Evolutionary conservation across 495 filamentous ascomycete species (phyloP).

Genomic region (Rostrohypoxylon terebratum): DNA sequence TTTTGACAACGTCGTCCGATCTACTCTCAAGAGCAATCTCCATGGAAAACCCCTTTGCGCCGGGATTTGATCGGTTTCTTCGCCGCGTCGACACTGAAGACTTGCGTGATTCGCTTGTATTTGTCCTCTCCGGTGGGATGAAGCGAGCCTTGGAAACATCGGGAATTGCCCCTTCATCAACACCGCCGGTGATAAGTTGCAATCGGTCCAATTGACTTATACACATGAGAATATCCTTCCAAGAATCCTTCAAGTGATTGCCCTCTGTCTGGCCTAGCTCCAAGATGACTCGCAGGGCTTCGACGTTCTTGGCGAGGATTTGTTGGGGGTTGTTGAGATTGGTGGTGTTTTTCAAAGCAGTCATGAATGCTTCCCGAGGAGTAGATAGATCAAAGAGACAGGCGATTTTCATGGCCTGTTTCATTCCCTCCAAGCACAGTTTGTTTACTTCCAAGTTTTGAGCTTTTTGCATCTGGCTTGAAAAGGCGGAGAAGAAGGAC

Average conservation of each 20-base stretch:
- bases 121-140: constrained; percentile 64
- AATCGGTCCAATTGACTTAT: constrained; percentile 96
- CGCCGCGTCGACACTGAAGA: constrained; percentile 74
- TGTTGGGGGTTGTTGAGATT: constrained; percentile 95
- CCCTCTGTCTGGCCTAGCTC: constrained; percentile 94
- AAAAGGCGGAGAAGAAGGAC: constrained; percentile 95
- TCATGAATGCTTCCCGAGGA: constrained; percentile 92
- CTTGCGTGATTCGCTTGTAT: constrained; percentile 67
- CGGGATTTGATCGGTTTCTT: constrained; percentile 73
- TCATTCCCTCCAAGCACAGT: constrained; percentile 94
- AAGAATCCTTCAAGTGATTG: constrained; percentile 87
- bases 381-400: constrained; percentile 94
- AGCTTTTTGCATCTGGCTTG: constrained; percentile 89
- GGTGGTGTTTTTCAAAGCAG: constrained; percentile 90
- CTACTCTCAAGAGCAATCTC: constrained; percentile 92
- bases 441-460: constrained; percentile 91
- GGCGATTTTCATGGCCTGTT: constrained; percentile 88
- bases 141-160: constrained; percentile 90
- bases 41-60: constrained; percentile 75
- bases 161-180: constrained; percentile 90
- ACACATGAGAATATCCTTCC: constrained; percentile 95
- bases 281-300: constrained; percentile 88
- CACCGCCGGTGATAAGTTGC: constrained; percentile 92
- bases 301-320: constrained; percentile 95
- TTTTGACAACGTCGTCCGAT: constrained; percentile 90